Evolutionary conservation across 768 basidiomycete species (phyloP), one percentile per base, ranked within the genome.

Genomic region (Aureoboletus auriporus): DNA sequence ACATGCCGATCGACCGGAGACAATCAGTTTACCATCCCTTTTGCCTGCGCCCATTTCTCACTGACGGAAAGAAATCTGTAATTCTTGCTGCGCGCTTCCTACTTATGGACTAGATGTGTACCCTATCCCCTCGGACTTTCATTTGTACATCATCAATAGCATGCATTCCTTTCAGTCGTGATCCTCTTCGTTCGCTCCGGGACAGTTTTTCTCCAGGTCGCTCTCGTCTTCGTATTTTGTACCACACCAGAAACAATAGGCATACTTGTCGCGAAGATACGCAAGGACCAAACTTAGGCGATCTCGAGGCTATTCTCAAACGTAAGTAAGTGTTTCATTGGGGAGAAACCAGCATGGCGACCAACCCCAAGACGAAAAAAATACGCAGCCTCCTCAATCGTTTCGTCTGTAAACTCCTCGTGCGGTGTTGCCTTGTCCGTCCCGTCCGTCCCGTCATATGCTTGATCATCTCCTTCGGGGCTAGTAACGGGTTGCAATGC

Each of bases 181-280:
- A 51, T 77, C 80, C 35, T 89, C 86, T 63, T 93, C 91, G 28
- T 78, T 76, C 36, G 71, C 62, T 7, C 91, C 91, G 6, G 90
- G 90, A 65, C 91, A 93, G 47, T 81, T 72, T 33, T 59, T 65
- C 34, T 68, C 68, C 72, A 93, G 69, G 42, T 88, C 85, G 13
- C 77, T 76, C 6, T 68, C 63, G 53, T 75, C 72, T 6, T 77
- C 75, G 60, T 92, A 93, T 56, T 82, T 76, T 11, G 84, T 77
- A 11, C 91, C 91, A 62, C 91, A 93, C 87, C 89, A 93, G 66
- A 91, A 92, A 62, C 91, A 93, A 62, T 93, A 93, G 6, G 73
- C 62, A 64, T 91, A 80, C 51, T 72, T 75, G 34, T 78, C 73
- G 23, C 91, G 84, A 42, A 93, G 76, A 65, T 93, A 90, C 5